Conservation (phyloP, 2,329 filamentous ascomycete genomes). For the Aureobasidium sp. region DNA sequence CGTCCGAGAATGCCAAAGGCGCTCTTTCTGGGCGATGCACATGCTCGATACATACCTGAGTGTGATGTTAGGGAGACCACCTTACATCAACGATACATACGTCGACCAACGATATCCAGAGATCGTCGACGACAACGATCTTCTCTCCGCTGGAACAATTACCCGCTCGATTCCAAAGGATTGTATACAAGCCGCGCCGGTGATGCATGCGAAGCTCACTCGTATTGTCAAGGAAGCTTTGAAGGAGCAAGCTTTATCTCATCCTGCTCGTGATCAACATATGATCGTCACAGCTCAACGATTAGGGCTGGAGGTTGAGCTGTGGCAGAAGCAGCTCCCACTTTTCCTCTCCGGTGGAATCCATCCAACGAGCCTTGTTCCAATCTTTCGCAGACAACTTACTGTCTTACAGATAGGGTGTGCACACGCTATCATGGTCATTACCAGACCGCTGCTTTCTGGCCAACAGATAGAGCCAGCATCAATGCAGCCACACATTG, state of each 20-base stretch:
- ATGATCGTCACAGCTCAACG: slow-evolving; percentile 42
- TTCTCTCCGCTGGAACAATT: slow-evolving; percentile 43
- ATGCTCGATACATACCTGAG: slow-evolving; percentile 69
- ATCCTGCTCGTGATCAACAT: slow-evolving; percentile 37
- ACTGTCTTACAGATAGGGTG: slow-evolving; percentile 37
- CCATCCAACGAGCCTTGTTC: slow-evolving; percentile 51
- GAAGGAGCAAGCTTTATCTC: slow-evolving; percentile 37
- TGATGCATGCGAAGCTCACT: slow-evolving; percentile 50
- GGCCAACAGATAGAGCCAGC: background rate
- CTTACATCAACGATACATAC: slow-evolving; percentile 68
- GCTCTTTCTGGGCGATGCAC: slow-evolving; percentile 71
- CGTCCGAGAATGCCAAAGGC: slow-evolving; percentile 57
- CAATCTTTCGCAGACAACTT: slow-evolving; percentile 43
- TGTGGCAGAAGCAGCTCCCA: slow-evolving; percentile 37
- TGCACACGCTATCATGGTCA: slow-evolving; percentile 39
- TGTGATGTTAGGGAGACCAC: slow-evolving; percentile 66
- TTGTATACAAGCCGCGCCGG: slow-evolving; percentile 49
- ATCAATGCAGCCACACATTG: slow-evolving; percentile 1
- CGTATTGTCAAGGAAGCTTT: slow-evolving; percentile 37
- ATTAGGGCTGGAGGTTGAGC: slow-evolving; percentile 41
- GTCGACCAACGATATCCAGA: slow-evolving; percentile 68
- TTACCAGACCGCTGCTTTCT: slow-evolving; percentile 35
- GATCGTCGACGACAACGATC: slow-evolving; percentile 62
- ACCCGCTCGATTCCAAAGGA: slow-evolving; percentile 30
- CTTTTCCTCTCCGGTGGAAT: slow-evolving; percentile 46